Conservation (phyloP, 176 grass and related monocot species). For the Elaeis guineensis region DNA sequence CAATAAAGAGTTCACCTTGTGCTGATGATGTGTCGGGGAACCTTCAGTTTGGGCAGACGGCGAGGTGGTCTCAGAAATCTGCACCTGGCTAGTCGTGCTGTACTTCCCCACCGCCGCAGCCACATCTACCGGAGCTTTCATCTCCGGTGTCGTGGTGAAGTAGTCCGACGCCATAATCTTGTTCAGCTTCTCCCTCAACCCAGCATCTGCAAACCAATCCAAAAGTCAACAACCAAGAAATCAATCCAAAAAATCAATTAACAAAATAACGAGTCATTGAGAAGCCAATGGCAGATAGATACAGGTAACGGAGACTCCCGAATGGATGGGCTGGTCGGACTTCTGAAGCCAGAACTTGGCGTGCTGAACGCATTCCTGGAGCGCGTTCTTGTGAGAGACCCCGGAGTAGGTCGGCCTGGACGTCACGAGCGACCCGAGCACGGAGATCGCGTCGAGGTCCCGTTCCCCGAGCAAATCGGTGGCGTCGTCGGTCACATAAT, state of each 20-base stretch:
- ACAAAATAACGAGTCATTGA: too few relatives aligned
- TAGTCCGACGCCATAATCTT: slow-evolving; percentile 84
- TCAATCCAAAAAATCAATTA: not conserved
- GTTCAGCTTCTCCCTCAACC: slow-evolving; percentile 68
- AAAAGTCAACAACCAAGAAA: not conserved
- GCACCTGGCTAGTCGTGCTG: slow-evolving; percentile 11
- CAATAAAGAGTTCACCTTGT: slow-evolving; percentile 4
- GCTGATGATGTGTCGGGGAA: not conserved
- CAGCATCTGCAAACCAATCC: slow-evolving; percentile 49
- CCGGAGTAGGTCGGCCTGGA: slow-evolving; percentile 48
- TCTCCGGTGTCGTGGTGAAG: slow-evolving; percentile 59
- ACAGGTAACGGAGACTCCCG: slow-evolving; percentile 53
- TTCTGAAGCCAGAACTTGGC: slow-evolving; percentile 59
- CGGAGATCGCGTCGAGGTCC: slow-evolving; percentile 66
- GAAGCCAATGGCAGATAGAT: too few relatives aligned
- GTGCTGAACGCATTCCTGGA: slow-evolving; percentile 57
- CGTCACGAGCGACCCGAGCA: slow-evolving; percentile 44
- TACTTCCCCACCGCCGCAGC: slow-evolving; percentile 62
- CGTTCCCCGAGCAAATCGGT: slow-evolving; percentile 59
- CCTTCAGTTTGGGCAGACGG: not conserved
- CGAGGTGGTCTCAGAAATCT: not conserved
- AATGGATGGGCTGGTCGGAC: slow-evolving; percentile 50
- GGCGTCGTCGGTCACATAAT: slow-evolving; percentile 76
- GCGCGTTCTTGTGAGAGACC: slow-evolving; percentile 70
- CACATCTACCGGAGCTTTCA: slow-evolving; percentile 43